Conservation (phyloP, 345 rosid genomes). For the Carallia brachiata region DNA sequence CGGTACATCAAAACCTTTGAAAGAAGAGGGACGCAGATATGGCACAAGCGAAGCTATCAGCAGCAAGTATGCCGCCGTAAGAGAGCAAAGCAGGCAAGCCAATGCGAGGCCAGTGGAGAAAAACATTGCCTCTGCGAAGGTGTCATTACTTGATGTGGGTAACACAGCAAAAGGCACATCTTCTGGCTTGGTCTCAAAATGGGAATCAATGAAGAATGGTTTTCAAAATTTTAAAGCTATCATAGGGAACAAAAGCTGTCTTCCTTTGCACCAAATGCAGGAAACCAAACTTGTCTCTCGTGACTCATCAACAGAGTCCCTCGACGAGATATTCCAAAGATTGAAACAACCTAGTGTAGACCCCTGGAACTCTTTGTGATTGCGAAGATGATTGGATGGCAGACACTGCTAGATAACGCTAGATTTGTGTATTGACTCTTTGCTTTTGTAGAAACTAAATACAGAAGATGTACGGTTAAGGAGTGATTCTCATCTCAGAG, state of each 20-base stretch:
- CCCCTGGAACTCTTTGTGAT: constrained; percentile 31
- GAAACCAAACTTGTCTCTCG: constrained; percentile 39
- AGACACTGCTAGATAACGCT: constrained; percentile 26
- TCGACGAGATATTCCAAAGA: constrained; percentile 88
- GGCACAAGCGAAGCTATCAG: constrained; percentile 72
- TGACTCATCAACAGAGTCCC: constrained; percentile 52
- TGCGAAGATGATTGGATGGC: constrained; percentile 27
- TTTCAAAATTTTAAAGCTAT: constrained; percentile 85
- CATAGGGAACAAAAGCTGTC: constrained; percentile 61
- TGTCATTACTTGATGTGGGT: constrained; percentile 63
- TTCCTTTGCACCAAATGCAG: constrained; percentile 56
- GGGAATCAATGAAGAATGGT: constrained; percentile 84
- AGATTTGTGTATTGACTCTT: constrained; percentile 6
- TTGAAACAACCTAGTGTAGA: constrained; percentile 63
- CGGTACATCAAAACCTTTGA: constrained; percentile 40
- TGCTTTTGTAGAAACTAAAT: constrained; percentile 16
- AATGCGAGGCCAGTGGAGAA: constrained; percentile 48
- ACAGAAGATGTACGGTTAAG: constrained; percentile 27
- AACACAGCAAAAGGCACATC: constrained; percentile 41
- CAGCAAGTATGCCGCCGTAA: constrained; percentile 79
- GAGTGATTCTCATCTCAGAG: constrained; percentile 1
- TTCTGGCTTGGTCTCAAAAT: constrained; percentile 58
- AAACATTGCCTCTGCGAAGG: constrained; percentile 69
- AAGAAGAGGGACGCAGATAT: constrained; percentile 62
- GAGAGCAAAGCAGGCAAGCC: constrained; percentile 66